Conservation (phyloP, 2,329 filamentous ascomycete species). For the Colletotrichum limetticola region DNA sequence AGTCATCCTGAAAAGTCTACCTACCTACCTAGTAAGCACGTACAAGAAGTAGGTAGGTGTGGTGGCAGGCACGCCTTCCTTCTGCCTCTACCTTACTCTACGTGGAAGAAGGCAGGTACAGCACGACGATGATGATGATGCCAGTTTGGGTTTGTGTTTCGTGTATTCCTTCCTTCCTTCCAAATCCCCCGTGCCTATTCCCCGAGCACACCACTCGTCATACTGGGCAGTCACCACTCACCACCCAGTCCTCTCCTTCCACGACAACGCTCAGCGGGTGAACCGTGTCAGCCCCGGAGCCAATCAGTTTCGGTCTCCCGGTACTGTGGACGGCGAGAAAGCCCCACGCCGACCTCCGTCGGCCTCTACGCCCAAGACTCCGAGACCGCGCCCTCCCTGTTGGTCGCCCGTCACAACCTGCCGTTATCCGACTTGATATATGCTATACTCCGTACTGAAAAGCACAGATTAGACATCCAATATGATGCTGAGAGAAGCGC, state of each 20-base stretch:
- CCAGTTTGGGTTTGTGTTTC: neutral
- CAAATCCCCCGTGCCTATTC: neutral
- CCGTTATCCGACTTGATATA: too few species aligned
- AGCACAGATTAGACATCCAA: neutral
- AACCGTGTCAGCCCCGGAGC: constrained; percentile 3
- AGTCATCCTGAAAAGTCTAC: neutral
- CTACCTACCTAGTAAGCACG: too few species aligned
- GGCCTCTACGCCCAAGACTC: neutral
- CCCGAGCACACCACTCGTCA: neutral
- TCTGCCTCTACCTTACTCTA: neutral
- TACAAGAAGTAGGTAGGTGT: too few species aligned
- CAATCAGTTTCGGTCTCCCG: constrained; percentile 1
- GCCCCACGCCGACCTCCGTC: constrained; percentile 14
- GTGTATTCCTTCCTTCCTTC: constrained; percentile 3
- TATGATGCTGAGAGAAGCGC: neutral
- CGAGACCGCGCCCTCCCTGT: neutral
- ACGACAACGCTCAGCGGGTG: neutral
- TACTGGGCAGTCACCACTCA: neutral
- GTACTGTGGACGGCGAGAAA: neutral
- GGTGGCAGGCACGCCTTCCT: neutral
- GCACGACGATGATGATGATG: neutral
- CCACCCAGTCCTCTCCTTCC: neutral
- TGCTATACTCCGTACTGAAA: neutral
- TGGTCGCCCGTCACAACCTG: neutral
- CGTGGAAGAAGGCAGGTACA: neutral